Percentiles rank a stretch among this genome's conserved stretches.
Conservation (phyloP, 2,329 filamentous ascomycete species). For the Fusarium subtropicale region DNA sequence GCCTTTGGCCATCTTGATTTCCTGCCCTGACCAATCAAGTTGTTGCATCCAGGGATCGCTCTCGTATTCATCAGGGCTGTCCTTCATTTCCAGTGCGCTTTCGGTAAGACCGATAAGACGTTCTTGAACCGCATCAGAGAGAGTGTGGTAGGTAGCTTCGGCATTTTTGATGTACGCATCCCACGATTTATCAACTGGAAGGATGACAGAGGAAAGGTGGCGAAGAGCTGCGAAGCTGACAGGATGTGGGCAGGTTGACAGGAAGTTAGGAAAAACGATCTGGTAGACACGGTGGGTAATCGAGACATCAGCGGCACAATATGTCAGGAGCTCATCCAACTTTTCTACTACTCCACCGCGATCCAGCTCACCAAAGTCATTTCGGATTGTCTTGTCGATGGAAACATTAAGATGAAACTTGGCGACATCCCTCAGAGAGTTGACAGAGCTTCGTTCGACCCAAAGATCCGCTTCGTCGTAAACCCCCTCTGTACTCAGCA, state of each 20-base stretch:
- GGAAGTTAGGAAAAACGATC: slow-evolving; percentile 90
- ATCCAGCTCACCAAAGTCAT: slow-evolving; percentile 87
- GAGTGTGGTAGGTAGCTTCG: slow-evolving; percentile 82
- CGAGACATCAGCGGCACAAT: slow-evolving; percentile 93
- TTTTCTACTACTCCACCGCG: slow-evolving; percentile 75
- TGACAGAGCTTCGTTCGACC: slow-evolving; percentile 94
- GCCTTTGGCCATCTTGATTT: slow-evolving; percentile 89
- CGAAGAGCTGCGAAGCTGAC: slow-evolving; percentile 95
- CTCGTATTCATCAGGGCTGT: slow-evolving; percentile 73
- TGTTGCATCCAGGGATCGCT: slow-evolving; percentile 92
- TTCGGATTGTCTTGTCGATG: slow-evolving; percentile 88
- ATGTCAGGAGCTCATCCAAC: slow-evolving; percentile 86
- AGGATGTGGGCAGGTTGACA: slow-evolving; percentile 91
- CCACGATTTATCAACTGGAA: slow-evolving; percentile 92
- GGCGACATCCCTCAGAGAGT: slow-evolving; percentile 93
- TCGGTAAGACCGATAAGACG: slow-evolving; percentile 79
- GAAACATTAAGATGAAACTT: slow-evolving; percentile 94
- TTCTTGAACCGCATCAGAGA: slow-evolving; percentile 81
- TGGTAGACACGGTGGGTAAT: slow-evolving; percentile 95
- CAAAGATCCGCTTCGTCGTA: slow-evolving; percentile 95
- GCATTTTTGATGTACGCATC: slow-evolving; percentile 84
- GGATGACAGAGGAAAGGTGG: slow-evolving; percentile 91
- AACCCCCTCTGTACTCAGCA: slow-evolving; percentile 75
- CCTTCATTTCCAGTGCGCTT: slow-evolving; percentile 80
- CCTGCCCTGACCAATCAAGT: slow-evolving; percentile 95